Evolutionary conservation across 2,329 filamentous ascomycete species (phyloP).

Genomic region (Geosmithia putterillii): DNA sequence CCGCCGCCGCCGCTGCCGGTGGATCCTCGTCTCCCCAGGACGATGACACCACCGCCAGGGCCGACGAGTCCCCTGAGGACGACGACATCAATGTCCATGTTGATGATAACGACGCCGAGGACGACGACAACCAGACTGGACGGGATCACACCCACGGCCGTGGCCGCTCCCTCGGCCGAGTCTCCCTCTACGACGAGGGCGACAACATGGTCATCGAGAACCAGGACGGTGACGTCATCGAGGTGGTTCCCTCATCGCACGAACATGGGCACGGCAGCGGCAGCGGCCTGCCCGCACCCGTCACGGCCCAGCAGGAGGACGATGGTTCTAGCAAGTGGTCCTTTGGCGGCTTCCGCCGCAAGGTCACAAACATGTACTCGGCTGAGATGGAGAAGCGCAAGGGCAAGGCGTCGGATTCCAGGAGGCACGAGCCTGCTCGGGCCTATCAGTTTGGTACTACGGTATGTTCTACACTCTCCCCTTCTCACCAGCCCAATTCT

Average conservation of each 20-base stretch:
- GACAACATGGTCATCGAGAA: constrained; percentile 72
- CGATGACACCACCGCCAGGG: neutral
- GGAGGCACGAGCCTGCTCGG: constrained; percentile 53
- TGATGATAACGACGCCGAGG: constrained; percentile 19
- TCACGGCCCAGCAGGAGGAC: constrained; percentile 6
- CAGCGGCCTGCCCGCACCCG: constrained; percentile 8
- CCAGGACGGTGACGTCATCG: constrained; percentile 73
- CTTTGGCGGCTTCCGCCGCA: constrained; percentile 31
- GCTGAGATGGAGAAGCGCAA: constrained; percentile 53
- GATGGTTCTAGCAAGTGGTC: constrained; percentile 16
- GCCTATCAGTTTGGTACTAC: constrained; percentile 80
- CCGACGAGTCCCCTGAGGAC: constrained; percentile 11
- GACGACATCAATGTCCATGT: no score
- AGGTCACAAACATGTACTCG: constrained; percentile 37
- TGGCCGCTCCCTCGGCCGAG: constrained; percentile 11
- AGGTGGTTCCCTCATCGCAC: constrained; percentile 31
- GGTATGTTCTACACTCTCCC: constrained; percentile 25
- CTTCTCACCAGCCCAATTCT: neutral
- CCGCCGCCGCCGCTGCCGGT: neutral
- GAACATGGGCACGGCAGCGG: constrained; percentile 3
- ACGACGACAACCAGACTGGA: constrained; percentile 4
- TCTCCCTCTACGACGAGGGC: constrained; percentile 75
- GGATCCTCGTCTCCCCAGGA: neutral
- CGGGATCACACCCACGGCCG: constrained; percentile 6
- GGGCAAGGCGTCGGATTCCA: constrained; percentile 26